A percentile compares a stretch with the other conserved stretches of the same genome.
Conservation (phyloP, 2,329 filamentous ascomycete genomes). For the Beauveria sp. region DNA sequence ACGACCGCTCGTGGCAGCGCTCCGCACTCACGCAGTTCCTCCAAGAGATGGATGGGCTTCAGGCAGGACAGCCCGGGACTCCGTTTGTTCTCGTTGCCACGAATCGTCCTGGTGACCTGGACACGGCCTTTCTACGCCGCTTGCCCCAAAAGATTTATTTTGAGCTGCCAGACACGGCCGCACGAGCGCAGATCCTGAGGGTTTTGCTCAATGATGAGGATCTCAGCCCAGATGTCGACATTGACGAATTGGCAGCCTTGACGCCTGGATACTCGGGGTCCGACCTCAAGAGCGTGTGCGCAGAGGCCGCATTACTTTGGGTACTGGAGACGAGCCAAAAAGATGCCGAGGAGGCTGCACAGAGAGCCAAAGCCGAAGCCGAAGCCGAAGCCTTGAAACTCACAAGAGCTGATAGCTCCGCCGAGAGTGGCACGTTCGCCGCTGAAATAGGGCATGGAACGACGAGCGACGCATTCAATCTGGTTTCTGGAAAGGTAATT, state of each 20-base stretch:
- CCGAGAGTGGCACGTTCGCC: no score
- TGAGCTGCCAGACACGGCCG: conserved; percentile 36
- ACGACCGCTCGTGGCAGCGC: conserved; percentile 11
- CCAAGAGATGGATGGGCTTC: conserved; percentile 20
- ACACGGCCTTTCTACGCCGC: conserved; percentile 41
- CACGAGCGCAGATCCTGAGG: conserved; percentile 37
- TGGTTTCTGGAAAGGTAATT: no score
- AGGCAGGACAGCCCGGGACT: neutral
- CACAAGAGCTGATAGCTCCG: no score
- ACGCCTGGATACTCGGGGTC: conserved; percentile 44
- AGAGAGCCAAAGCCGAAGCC: neutral
- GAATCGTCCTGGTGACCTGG: conserved; percentile 22
- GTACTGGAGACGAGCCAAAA: neutral
- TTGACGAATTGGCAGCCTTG: conserved; percentile 32
- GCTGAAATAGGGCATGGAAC: no score
- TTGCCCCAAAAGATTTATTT: conserved; percentile 40
- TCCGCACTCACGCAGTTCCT: conserved; percentile 21
- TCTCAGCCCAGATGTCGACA: conserved; percentile 28
- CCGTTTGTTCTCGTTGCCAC: conserved; percentile 23
- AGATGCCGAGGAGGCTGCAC: neutral
- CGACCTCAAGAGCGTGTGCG: conserved; percentile 42
- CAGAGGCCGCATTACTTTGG: neutral
- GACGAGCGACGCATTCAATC: no score
- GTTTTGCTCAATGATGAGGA: conserved; percentile 40
- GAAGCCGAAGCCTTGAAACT: neutral